Percentiles rank a stretch among this genome's conserved stretches.
phyloP scores from a whole-genome alignment of 1,284 basidiomycete species.

The Leucoagaricus sp. region DNA sequence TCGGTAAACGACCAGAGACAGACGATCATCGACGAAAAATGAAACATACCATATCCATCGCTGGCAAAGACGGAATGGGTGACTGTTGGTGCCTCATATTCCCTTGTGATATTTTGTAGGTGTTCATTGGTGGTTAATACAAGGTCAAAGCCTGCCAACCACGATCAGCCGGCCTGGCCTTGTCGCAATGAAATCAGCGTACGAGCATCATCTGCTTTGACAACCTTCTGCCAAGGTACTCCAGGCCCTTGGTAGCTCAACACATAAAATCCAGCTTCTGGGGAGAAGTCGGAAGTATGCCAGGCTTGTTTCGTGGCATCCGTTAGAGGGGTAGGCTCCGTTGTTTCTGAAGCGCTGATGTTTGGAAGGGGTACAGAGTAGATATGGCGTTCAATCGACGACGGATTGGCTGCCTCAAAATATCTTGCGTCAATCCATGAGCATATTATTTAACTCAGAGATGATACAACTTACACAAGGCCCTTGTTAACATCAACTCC shows the following conservation, averaged over 20 bases:
- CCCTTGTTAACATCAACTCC: constrained; percentile 71
- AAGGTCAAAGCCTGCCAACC: constrained; percentile 53
- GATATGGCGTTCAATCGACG: constrained; percentile 82
- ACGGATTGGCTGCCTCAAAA: constrained; percentile 85
- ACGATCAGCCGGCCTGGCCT: not conserved
- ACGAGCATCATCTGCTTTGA: constrained; percentile 66
- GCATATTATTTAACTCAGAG: constrained; percentile 3
- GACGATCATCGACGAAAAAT: constrained; percentile 16
- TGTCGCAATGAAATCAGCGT: constrained; percentile 23
- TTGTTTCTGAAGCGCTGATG: constrained; percentile 29
- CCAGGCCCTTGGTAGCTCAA: constrained; percentile 81
- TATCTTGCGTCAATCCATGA: constrained; percentile 55
- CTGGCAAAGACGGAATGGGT: constrained; percentile 71
- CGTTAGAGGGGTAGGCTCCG: constrained; percentile 62
- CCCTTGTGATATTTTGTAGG: constrained; percentile 65
- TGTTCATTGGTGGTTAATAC: constrained; percentile 73
- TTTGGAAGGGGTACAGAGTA: constrained; percentile 74
- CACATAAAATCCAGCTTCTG: constrained; percentile 82
- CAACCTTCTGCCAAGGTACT: constrained; percentile 85
- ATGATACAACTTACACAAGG: constrained; percentile 68
- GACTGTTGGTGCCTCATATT: constrained; percentile 76
- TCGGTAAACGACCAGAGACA: constrained; percentile 17
- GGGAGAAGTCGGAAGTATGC: constrained; percentile 78
- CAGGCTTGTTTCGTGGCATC: constrained; percentile 62
- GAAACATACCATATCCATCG: constrained; percentile 73